Evolutionary conservation across 1,139 yeast genomes (phyloP), one percentile per base, ranked within the genome.

Genomic region (Magnusiomyces suaveolens): DNA sequence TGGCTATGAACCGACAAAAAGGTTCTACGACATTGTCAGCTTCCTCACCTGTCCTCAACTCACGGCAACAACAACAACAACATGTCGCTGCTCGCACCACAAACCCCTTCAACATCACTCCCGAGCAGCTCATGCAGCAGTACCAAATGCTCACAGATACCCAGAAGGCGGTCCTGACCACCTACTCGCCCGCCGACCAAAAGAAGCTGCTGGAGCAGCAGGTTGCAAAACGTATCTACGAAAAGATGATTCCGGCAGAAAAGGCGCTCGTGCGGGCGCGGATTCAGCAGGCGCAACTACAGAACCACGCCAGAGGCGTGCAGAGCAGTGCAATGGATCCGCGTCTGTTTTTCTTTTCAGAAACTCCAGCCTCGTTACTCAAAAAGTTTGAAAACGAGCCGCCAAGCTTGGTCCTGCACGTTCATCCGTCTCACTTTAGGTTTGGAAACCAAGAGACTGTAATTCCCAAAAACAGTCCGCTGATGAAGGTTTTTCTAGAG

Each of bases 351-450:
- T 23, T 49, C 23, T 69, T 70, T 55, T 82, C 86, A 16, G 87
- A 85, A 61, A 82, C 90, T 2, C 72, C 87, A 14, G 85, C 81
- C 58, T 87, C 84, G 51, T 76, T 92, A n/a, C 71, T 92, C 61
- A 78, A 80, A 57, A 90, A 89, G 66, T 89, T 83, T 66, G 82
- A 84, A 58, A 81, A 82, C 57, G 81, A 80, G 59, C 87, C 94
- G 3, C 87, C 97, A 14, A 86, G 95, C 48, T 69, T 92, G 57
- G 94, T 84, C 59, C 82, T 92, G 62, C 97, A 92, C 64, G 88
- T 92, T 43, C 90, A 86, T 69, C 95, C 87, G 62, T 87, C 87
- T 52, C 95, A 90, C 69, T 92, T 82, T 67, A 78, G 94, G 58
- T 88, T 85, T 71, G 86, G 86, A 57, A 82, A 82, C 62, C 80